A percentile compares a stretch with the other conserved stretches of the same genome.
phyloP scores from a whole-genome alignment of 768 basidiomycete genomes.

The Boletus reticuloceps region DNA sequence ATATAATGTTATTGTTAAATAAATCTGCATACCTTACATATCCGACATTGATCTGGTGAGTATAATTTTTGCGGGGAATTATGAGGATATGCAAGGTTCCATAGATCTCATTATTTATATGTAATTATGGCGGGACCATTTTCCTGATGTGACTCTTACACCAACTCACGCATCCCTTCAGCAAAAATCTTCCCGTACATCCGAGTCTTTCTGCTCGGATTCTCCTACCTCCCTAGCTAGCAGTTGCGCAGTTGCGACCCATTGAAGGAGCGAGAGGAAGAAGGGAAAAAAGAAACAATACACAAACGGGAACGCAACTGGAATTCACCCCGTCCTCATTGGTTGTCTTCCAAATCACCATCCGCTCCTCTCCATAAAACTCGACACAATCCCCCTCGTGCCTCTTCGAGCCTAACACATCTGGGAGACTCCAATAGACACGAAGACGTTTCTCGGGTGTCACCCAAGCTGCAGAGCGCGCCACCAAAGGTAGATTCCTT shows the following conservation, averaged over 20 bases:
- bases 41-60: too few relatives aligned
- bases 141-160: too few relatives aligned
- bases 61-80: too few relatives aligned
- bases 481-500: slow-evolving; percentile 1
- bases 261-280: slow-evolving; percentile 30
- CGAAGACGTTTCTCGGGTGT: not conserved
- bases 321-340: slow-evolving; percentile 64
- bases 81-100: too few relatives aligned
- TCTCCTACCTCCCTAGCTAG: slow-evolving; percentile 44
- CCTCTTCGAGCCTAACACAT: slow-evolving; percentile 18
- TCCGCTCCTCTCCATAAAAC: slow-evolving; percentile 4
- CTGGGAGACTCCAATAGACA: slow-evolving; percentile 7
- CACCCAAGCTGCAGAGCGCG: not conserved
- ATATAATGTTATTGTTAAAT: too few relatives aligned
- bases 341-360: slow-evolving; percentile 36
- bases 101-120: too few relatives aligned
- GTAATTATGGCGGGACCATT: too few relatives aligned
- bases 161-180: slow-evolving; percentile 31
- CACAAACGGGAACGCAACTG: slow-evolving; percentile 66
- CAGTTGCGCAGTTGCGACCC: slow-evolving; percentile 36
- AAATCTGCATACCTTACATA: too few relatives aligned
- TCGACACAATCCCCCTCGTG: slow-evolving; percentile 13
- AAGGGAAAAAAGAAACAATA: slow-evolving; percentile 33
- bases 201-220: slow-evolving; percentile 35
- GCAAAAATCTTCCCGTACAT: slow-evolving; percentile 33